Base-by-base conservation (phyloP, 495 filamentous ascomycete species). In the Tuber borchii region DNA sequence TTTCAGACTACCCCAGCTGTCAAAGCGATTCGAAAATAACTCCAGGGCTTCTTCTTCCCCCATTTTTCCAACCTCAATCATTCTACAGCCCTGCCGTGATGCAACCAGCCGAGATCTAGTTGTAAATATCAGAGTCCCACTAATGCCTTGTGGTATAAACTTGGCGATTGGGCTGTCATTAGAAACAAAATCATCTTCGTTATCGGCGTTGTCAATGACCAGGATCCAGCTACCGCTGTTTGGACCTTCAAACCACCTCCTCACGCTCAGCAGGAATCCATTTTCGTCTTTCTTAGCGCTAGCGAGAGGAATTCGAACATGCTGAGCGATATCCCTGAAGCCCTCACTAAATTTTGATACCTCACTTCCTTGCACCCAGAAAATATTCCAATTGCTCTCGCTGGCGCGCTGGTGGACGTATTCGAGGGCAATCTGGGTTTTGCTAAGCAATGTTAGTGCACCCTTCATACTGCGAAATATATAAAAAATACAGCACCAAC, bases 371-470 rank as follows among this genome's bases (percentile, higher is more conserved):
- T 84, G 82, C 2, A 85, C 77, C 86, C 85, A 87, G 72, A 87
- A 84, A 14, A 86, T 76, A 65, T 76, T 80, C 6, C 22, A 42
- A 19, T 17, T 37, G 34, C 42, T 17, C 19, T 39, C 7, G 1
- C 65, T 17, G 10, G 39, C 40, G 17, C 31, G 39, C 61, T n/a
- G 1, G 77, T 86, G 87, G 20, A 80, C 82, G 75, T 85, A 86
- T 71, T 87, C 84, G 71, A 88, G 84, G 4, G 86, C 87, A 65
- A 86, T 83, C 72, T 87, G 86, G 5, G 85, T 86, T 78, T 87
- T 87, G n/a, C 84, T 86, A 61, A n/a, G 45, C 31, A 12, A 45
- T 45, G 44, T 45, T 45, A 45, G 44, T 16, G 2, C 44, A 45
- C 12, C 44, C 44, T 45, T 17, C 44, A 6, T 42, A 42, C 5